Evolutionary conservation across 139 green algal species (phyloP), one percentile per base, ranked within the genome.

Genomic region (Coccomyxa sp.): DNA sequence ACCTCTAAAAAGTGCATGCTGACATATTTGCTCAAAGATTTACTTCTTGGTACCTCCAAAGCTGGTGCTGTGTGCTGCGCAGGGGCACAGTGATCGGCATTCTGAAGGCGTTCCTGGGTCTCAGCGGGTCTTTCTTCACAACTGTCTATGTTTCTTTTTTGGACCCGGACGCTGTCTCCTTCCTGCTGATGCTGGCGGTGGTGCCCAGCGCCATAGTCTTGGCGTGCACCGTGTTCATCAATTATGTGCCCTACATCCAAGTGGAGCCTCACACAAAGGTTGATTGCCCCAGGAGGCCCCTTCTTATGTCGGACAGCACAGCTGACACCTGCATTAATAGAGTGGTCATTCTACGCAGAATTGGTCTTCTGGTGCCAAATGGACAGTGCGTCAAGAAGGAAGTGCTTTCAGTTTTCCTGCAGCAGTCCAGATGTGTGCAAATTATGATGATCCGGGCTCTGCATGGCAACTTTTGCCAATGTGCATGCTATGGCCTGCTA

Each of bases 71-170:
- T 45, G 28, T 23, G 74, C 74, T 45, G 28, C 74, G 89, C 59
- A 88, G 95, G 13, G 94, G 94, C 66, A 91, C 86, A 0, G 92
- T 95, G 18, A 91, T 97, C 63, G 93, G 95, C 79, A 86, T 95
- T 17, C 83, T 96, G 60, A 97, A 96, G 82, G 85, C 88, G 0
- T 82, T 87, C n/a, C 78, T 94, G 27, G 91, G 82, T 10, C 82
- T 85, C 28, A 89, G 81, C 30, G 87, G 90, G 17, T 89, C 85
- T 15, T 79, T 93, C 38, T 95, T 92, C 81, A 88, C 89, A 14
- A 85, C 82, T 67, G 67, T 92, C 57, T 97, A 95, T 79, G 71
- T 85, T 3, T 87, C 86, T 27, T 82, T 86, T n/a, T 85, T 92
- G 75, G 80, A 67, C 25, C 85, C 85, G 0, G 60, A 89, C 58